These are phyloP conservation scores for Hermanozyma aechmeae DNA, from an alignment of 805 yeast genomes.

Conservation along the genomic window DNA sequence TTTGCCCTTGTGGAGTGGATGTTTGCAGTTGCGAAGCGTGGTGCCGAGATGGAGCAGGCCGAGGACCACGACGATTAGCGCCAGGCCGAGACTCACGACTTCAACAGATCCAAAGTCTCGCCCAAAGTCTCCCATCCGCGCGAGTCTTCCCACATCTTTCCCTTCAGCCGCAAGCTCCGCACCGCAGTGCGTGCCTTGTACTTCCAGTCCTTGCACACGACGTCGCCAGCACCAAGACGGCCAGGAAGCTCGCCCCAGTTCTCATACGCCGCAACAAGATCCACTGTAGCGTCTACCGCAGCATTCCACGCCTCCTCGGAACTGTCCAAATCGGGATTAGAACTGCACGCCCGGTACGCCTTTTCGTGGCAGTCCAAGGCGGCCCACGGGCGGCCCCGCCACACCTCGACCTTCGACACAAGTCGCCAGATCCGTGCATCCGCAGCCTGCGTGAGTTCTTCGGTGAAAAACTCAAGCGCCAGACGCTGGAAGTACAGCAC, in stretches of 20 bases:
- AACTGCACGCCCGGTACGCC: constrained; percentile 67
- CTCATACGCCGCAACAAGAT: constrained; percentile 78
- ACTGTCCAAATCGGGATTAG: constrained; percentile 53
- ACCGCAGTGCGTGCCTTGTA: constrained; percentile 69
- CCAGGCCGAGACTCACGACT: too few relatives aligned
- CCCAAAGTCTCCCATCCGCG: constrained; percentile 65
- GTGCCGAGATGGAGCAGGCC: too few relatives aligned
- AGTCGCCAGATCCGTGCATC: constrained; percentile 75
- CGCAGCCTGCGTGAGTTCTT: constrained; percentile 56
- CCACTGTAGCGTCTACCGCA: constrained; percentile 71
- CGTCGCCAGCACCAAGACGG: constrained; percentile 65
- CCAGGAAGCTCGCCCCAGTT: constrained; percentile 81
- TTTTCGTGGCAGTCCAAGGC: constrained; percentile 80
- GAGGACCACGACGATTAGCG: too few relatives aligned
- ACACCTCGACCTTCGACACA: constrained; percentile 75
- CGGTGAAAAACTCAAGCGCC: constrained; percentile 65
- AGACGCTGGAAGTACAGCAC: constrained; percentile 55
- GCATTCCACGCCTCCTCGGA: constrained; percentile 62
- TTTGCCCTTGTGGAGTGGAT: too few relatives aligned
- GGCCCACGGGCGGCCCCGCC: constrained; percentile 85
- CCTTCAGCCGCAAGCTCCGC: constrained; percentile 69
- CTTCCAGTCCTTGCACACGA: constrained; percentile 91
- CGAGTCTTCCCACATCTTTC: constrained; percentile 75
- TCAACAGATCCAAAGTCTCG: constrained; percentile 11
- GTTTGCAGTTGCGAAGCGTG: too few relatives aligned